Conservation (phyloP, 2,329 filamentous ascomycete species). For the Amauroascus verrucosus region DNA sequence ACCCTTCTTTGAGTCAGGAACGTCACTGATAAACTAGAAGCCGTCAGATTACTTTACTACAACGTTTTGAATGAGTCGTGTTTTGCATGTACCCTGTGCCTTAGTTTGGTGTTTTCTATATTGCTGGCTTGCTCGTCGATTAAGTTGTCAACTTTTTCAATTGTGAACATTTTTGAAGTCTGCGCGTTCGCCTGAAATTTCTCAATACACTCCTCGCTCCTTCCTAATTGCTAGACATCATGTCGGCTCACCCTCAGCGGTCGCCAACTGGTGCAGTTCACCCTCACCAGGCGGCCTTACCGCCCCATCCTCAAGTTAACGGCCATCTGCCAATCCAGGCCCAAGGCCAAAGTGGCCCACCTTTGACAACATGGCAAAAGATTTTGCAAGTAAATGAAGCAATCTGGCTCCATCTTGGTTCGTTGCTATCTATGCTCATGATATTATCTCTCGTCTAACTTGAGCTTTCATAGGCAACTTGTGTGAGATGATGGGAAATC, state of each 20-base stretch:
- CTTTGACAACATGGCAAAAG: slow-evolving; percentile 59
- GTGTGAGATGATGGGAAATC: slow-evolving; percentile 75
- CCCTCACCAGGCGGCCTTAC: slow-evolving; percentile 55
- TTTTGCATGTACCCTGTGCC: neutral
- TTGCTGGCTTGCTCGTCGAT: slow-evolving; percentile 1
- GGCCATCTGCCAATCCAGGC: slow-evolving; percentile 31
- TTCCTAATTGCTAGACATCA: slow-evolving; percentile 27
- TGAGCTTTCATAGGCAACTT: slow-evolving; percentile 54
- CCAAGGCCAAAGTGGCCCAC: slow-evolving; percentile 39
- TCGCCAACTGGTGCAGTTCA: slow-evolving; percentile 68
- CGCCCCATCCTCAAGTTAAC: slow-evolving; percentile 48
- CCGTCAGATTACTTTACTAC: neutral
- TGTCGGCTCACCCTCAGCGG: slow-evolving; percentile 64
- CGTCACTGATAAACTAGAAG: neutral
- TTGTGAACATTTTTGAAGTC: neutral
- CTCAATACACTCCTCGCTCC: neutral
- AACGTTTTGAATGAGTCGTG: neutral
- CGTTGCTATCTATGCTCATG: slow-evolving; percentile 25
- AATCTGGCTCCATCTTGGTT: slow-evolving; percentile 90
- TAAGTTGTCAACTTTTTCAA: neutral
- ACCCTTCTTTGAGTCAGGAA: neutral
- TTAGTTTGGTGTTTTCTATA: neutral
- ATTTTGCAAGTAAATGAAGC: slow-evolving; percentile 71
- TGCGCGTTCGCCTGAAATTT: neutral
- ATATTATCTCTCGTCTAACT: slow-evolving; percentile 26